These are phyloP conservation scores for Tetracladium marchalianum DNA, from an alignment of 495 filamentous ascomycete species.

Conservation along the genomic window DNA sequence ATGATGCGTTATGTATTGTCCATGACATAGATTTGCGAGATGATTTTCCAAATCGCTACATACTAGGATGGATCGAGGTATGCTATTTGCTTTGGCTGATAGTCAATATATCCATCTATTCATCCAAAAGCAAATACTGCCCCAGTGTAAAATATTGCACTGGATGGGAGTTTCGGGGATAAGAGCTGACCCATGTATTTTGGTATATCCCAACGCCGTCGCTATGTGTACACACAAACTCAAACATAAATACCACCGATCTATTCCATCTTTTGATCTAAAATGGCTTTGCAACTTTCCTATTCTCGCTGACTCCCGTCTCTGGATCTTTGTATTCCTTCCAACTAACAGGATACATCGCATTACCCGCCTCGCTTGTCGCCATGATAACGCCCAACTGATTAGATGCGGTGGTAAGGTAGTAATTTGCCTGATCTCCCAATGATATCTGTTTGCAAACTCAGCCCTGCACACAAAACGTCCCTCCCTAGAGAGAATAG, in stretches of 20 bases:
- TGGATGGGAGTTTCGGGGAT: too few species aligned
- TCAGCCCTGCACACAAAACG: neutral
- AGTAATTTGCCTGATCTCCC: conserved; percentile 91
- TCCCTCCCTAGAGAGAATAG: neutral
- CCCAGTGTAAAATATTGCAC: too few species aligned
- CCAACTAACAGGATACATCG: conserved; percentile 90
- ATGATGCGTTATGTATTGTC: too few species aligned
- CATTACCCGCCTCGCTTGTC: conserved; percentile 74
- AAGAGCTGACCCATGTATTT: too few species aligned
- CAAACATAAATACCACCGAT: neutral
- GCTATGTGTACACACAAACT: conserved; percentile 5
- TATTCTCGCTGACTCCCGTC: conserved; percentile 66
- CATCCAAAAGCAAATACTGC: too few species aligned
- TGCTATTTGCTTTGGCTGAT: too few species aligned
- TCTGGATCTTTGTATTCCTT: conserved; percentile 80
- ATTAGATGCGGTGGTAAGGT: conserved; percentile 80
- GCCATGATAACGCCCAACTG: conserved; percentile 93
- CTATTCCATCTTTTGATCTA: conserved; percentile 25
- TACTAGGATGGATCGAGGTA: too few species aligned
- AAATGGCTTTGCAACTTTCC: conserved; percentile 91
- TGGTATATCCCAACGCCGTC: conserved; percentile 3
- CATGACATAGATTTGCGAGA: too few species aligned
- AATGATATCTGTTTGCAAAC: conserved; percentile 55
- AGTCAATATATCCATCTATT: too few species aligned
- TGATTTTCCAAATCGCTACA: too few species aligned